phyloP scores from a whole-genome alignment of 352 stramenopile species.

The Phytophthora citricola region DNA sequence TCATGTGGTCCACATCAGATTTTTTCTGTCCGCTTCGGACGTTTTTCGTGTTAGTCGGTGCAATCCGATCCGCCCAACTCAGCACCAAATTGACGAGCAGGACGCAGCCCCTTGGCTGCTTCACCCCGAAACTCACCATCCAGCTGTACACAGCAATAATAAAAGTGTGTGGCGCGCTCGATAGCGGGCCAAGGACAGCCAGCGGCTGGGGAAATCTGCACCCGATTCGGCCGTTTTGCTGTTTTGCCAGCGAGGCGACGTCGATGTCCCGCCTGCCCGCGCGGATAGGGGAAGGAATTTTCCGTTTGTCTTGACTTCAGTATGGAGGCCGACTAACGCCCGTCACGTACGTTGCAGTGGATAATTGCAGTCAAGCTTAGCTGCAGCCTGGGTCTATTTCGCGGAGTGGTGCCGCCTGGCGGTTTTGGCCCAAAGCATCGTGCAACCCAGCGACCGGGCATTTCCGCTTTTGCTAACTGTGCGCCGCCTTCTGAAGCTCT shows the following conservation, averaged over 20 bases:
- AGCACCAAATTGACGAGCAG: background rate
- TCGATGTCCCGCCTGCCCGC: conserved; percentile 3
- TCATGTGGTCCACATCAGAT: background rate
- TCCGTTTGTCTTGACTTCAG: conserved; percentile 22
- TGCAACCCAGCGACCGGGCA: conserved; percentile 27
- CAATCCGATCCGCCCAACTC: conserved; percentile 3
- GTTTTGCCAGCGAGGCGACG: conserved; percentile 17
- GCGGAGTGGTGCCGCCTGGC: conserved; percentile 20
- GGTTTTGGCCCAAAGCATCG: conserved; percentile 7
- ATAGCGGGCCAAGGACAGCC: background rate
- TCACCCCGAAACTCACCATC: conserved; percentile 10
- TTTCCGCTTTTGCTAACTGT: conserved; percentile 35
- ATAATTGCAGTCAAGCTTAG: conserved; percentile 13
- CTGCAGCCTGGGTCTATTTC: conserved; percentile 7
- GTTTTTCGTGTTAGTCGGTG: conserved; percentile 6
- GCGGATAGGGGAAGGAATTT: conserved; percentile 31
- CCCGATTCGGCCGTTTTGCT: conserved; percentile 20
- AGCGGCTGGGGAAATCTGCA: conserved; percentile 3
- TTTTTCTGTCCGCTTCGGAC: conserved; percentile 25
- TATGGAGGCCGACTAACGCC: conserved; percentile 14
- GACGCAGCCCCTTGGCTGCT: background rate
- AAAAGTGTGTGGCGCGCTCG: background rate
- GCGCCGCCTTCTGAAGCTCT: conserved; percentile 8
- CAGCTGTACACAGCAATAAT: conserved; percentile 4
- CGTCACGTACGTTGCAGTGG: conserved; percentile 21